Percentiles rank a stretch among this genome's conserved stretches.
These are phyloP conservation scores for Aspergillus affinis DNA, from an alignment of 495 filamentous ascomycete species.

Conservation along the genomic window DNA sequence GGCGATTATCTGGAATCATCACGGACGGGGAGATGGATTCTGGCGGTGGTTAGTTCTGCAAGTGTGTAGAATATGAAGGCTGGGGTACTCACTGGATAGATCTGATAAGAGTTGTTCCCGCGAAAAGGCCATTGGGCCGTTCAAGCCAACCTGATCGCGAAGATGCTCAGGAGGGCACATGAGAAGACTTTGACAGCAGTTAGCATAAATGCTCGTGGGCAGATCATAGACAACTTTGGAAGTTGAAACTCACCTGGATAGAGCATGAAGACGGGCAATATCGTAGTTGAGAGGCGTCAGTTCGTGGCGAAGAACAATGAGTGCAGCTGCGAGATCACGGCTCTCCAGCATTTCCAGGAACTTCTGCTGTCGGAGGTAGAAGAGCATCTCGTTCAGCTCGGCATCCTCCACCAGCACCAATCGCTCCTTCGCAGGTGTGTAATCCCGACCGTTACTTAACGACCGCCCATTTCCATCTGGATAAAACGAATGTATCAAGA, in stretches of 20 bases:
- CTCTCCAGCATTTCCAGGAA: conserved; percentile 87
- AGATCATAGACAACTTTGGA: no score
- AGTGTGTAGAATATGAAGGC: not conserved
- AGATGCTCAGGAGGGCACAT: conserved; percentile 86
- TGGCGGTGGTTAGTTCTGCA: conserved; percentile 32
- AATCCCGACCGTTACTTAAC: conserved; percentile 31
- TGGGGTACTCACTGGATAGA: conserved; percentile 67
- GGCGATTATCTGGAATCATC: conserved; percentile 93
- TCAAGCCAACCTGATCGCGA: conserved; percentile 80
- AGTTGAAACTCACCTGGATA: conserved; percentile 65
- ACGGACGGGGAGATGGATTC: conserved; percentile 93
- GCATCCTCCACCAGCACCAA: conserved; percentile 57
- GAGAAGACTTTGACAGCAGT: conserved; percentile 58
- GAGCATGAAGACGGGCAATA: conserved; percentile 68
- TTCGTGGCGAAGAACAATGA: conserved; percentile 81
- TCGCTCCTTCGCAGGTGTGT: conserved; percentile 28
- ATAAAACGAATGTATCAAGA: conserved; percentile 63
- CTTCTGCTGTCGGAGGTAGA: conserved; percentile 89
- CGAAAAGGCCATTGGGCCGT: conserved; percentile 79
- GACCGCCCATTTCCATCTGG: conserved; percentile 52
- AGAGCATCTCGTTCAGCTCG: conserved; percentile 63
- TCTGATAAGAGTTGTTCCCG: conserved; percentile 73
- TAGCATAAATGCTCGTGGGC: conserved; percentile 13
- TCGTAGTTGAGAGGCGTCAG: conserved; percentile 85
- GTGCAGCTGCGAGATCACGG: conserved; percentile 67